phyloP scores from a whole-genome alignment of 169 alveolate genomes.

The Plasmodium cynomolgi region DNA sequence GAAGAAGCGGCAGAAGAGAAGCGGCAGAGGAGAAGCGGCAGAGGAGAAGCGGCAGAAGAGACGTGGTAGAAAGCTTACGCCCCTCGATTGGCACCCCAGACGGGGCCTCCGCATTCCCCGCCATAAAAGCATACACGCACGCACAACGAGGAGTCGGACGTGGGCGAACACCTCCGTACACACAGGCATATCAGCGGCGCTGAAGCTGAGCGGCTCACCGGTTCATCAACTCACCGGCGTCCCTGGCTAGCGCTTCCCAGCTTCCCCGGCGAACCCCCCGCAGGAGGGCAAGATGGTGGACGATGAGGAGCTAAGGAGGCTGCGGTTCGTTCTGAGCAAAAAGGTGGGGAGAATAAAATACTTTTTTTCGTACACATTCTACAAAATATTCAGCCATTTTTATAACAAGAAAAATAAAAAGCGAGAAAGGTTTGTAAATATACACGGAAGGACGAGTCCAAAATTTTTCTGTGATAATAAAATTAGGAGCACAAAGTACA shows the following conservation, averaged over 20 bases:
- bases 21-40: background rate
- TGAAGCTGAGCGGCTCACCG: background rate
- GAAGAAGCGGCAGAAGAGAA: background rate
- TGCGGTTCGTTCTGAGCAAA: constrained; percentile 45
- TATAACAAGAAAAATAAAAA: constrained; percentile 79
- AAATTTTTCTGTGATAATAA: constrained; percentile 86
- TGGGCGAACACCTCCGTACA: background rate
- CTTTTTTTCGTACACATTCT: constrained; percentile 46
- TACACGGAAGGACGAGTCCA: constrained; percentile 85
- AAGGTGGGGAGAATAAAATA: constrained; percentile 47
- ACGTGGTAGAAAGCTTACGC: background rate
- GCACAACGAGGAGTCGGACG: background rate
- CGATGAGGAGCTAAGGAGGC: constrained; percentile 49
- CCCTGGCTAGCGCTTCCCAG: background rate
- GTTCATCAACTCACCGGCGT: background rate
- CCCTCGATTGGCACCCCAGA: background rate
- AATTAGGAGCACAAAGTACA: constrained; percentile 92
- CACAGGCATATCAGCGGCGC: background rate
- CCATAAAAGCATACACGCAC: background rate
- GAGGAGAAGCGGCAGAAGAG: background rate
- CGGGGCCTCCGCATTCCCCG: background rate
- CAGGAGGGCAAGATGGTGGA: constrained; percentile 38
- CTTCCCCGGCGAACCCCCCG: background rate
- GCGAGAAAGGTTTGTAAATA: constrained; percentile 79
- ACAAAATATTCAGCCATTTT: constrained; percentile 59